These are phyloP conservation scores for Rhizoclosmatium globosum DNA, from an alignment of 192 early-diverging fungal genomes.

Conservation along the genomic window DNA sequence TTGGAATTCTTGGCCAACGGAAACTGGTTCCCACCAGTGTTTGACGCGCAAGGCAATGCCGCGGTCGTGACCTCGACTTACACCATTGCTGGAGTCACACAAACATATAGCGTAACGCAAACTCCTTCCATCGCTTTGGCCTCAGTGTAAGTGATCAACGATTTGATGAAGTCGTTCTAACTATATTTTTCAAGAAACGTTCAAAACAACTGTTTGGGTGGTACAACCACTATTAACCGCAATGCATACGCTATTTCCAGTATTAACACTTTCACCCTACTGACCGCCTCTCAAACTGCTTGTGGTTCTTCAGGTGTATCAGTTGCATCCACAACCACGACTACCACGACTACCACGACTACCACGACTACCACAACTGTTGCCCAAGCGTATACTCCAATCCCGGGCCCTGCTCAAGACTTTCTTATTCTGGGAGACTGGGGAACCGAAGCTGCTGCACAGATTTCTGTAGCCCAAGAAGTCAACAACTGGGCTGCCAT, in stretches of 20 bases:
- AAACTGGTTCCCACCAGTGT: not conserved
- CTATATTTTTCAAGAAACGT: not conserved
- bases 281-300: not conserved
- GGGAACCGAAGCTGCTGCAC: conserved; percentile 18
- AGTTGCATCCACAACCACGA: not conserved
- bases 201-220: not conserved
- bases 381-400: not conserved
- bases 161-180: no score
- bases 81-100: not conserved
- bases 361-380: not conserved
- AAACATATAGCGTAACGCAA: not conserved
- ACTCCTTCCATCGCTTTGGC: not conserved
- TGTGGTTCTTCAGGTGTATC: not conserved
- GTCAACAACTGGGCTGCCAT: conserved; percentile 24
- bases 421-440: conserved; percentile 30
- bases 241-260: not conserved
- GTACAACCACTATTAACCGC: not conserved
- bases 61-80: not conserved
- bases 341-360: not conserved
- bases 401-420: not conserved
- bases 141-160: not conserved
- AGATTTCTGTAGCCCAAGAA: conserved; percentile 2
- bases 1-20: not conserved
- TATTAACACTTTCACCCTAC: not conserved
- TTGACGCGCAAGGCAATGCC: not conserved